Evolutionary conservation across 495 filamentous ascomycete species (phyloP), one percentile per base, ranked within the genome.

Genomic region (Pyrenopolyporus hunteri): DNA sequence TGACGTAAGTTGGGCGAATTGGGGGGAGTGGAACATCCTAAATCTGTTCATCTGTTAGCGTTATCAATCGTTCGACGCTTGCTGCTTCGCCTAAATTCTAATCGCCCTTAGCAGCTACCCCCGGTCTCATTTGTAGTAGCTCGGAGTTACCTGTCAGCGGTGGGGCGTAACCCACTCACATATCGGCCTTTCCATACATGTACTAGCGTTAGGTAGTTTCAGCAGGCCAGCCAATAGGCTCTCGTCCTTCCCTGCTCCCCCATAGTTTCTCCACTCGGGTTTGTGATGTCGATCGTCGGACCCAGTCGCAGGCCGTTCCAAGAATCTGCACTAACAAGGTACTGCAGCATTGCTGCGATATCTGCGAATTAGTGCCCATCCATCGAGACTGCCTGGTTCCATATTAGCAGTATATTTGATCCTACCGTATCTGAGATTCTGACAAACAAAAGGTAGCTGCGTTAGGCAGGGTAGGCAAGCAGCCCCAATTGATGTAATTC

Each of bases 371-470:
- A n/a, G 13, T 42, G 16, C 29, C 44, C 43, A 49, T 42, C 28
- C 39, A 45, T 47, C 57, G 8, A 36, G 22, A n/a, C 39, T 52
- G 16, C 17, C 40, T 17, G 14, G 42, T 43, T 40, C 37, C 31
- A 63, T 63, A 56, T 56, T 44, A 49, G n/a, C n/a, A n/a, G n/a
- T n/a, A n/a, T n/a, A n/a, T n/a, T n/a, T n/a, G 22, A 63, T 57
- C 52, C 52, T 56, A 63, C 52, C 23, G 19, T 53, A 52, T 63
- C 53, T 63, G 26, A 63, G 53, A 63, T 58, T 47, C 59, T 39
- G 29, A 37, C 39, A 63, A 52, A 37, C 36, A n/a, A n/a, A n/a
- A n/a, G 16, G 7, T 7, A 50, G 6, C 59, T 50, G n/a, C n/a
- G n/a, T n/a, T n/a, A n/a, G n/a, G n/a, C n/a, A n/a, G n/a, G n/a